phyloP scores from a whole-genome alignment of 2,329 filamentous ascomycete genomes.

The Aureobasidium vineae region DNA sequence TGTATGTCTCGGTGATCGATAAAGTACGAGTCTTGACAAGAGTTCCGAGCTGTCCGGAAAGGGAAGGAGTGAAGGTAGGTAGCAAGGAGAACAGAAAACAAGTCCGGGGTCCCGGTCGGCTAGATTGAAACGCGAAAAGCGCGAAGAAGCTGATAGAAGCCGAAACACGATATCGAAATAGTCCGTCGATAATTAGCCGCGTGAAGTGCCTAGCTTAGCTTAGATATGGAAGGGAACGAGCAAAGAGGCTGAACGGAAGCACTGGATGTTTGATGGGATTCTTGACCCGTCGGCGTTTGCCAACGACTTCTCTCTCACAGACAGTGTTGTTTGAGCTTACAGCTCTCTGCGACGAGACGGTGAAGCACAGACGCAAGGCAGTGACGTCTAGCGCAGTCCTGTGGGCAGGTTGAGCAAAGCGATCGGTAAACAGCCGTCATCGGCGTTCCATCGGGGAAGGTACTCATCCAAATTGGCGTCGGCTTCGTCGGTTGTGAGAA shows the following conservation, averaged over 20 bases:
- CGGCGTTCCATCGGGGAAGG: constrained; percentile 25
- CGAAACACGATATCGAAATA: constrained; percentile 12
- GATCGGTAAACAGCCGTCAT: constrained; percentile 26
- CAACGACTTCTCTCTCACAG: background rate
- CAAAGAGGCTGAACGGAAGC: constrained; percentile 21
- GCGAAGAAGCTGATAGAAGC: constrained; percentile 18
- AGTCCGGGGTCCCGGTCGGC: constrained; percentile 21
- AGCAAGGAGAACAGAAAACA: background rate
- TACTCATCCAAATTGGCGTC: constrained; percentile 25
- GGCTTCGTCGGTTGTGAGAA: constrained; percentile 15
- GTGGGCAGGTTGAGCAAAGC: constrained; percentile 19
- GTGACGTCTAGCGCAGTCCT: constrained; percentile 15
- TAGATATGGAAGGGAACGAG: background rate
- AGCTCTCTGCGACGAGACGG: constrained; percentile 9
- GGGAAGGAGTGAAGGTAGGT: background rate
- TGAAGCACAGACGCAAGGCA: constrained; percentile 7
- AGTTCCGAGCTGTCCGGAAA: constrained; percentile 3
- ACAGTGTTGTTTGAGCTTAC: constrained; percentile 6
- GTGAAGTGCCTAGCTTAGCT: background rate
- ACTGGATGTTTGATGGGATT: constrained; percentile 12
- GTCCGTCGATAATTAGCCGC: constrained; percentile 18
- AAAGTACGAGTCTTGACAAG: background rate
- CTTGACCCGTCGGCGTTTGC: constrained; percentile 20
- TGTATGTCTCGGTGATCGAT: background rate
- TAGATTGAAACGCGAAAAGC: constrained; percentile 11